Base-by-base conservation (phyloP, 306 rosid genomes). In the Rosa persica region DNA sequence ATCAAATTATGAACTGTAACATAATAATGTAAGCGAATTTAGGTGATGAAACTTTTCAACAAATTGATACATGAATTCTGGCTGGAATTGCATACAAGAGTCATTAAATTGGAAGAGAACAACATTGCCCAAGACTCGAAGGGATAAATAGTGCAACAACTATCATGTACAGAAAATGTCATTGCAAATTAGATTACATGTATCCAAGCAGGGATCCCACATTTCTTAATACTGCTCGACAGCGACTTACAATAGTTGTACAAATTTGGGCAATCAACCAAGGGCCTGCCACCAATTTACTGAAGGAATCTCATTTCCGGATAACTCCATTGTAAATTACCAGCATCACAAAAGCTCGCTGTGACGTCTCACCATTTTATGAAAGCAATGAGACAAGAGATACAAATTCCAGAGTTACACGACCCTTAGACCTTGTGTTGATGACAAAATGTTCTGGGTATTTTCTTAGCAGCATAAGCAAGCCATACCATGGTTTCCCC, bases 371-470 rank as follows among this genome's bases (percentile, higher is more conserved):
- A n/a, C 36, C 17, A 46, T 71, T 61, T 85, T 83, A 95, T 0
- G 98, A 92, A 73, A 95, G 87, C 73, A 95, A 91, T 46, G 98
- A 95, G 42, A 96, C 98, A 2, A 96, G 97, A 46, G 99, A 96
- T 72, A 96, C 99, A 67, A 93, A 96, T 80, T 96, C 99, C 67
- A 69, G 84, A 3, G 99, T 90, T 66, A 91, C 51, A 42, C 98
- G 85, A 58, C 94, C 96, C 87, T 96, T 96, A 77, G 98, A 93
- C 84, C 99, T 87, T 12, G 98, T 95, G 94, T 93, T 93, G 84
- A 95, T 92, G 84, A 95, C 98, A 67, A 95, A 95, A 77, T 95
- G 99, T 81, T 96, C 99, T 1, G 99, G 99, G 84, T 96, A 96
- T 86, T 93, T 96, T 80, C 99, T 91, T 69, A 96, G 84, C 85